A percentile compares a stretch with the other conserved stretches of the same genome.
These are phyloP conservation scores for Pichia insulana DNA, from an alignment of 805 yeast genomes.

Conservation along the genomic window DNA sequence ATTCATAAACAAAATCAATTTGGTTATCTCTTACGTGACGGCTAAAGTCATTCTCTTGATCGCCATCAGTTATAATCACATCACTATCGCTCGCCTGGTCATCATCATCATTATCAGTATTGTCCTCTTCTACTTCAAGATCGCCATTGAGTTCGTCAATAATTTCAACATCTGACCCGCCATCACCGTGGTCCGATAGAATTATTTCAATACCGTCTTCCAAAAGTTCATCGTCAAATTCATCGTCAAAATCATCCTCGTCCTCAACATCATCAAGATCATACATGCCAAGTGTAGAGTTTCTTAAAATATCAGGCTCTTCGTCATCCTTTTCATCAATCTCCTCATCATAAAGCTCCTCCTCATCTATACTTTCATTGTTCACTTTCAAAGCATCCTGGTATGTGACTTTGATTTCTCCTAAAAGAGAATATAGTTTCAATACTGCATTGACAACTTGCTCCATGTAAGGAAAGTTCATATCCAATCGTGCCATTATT, in stretches of 20 bases:
- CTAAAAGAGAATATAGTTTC: slow-evolving; percentile 48
- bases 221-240: slow-evolving; percentile 17
- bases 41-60: slow-evolving; percentile 16
- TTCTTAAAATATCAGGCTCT: slow-evolving; percentile 73
- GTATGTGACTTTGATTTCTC: slow-evolving; percentile 46
- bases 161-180: slow-evolving; percentile 20
- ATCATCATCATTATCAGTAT: slow-evolving; percentile 9
- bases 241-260: slow-evolving; percentile 27
- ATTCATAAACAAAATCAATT: slow-evolving; percentile 11
- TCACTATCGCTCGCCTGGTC: slow-evolving; percentile 13
- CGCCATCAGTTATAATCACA: slow-evolving; percentile 18
- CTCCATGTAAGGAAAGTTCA: slow-evolving; percentile 62
- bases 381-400: slow-evolving; percentile 48
- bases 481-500: slow-evolving; percentile 57
- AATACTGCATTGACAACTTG: slow-evolving; percentile 51
- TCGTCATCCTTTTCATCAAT: slow-evolving; percentile 48
- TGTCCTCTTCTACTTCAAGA: slow-evolving; percentile 24
- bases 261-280: slow-evolving; percentile 54
- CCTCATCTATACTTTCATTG: slow-evolving; percentile 27
- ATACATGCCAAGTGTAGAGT: slow-evolving; percentile 91
- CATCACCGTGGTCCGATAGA: slow-evolving; percentile 22
- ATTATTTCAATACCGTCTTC: slow-evolving; percentile 24
- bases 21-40: slow-evolving; percentile 1
- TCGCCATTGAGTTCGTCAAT: slow-evolving; percentile 24
- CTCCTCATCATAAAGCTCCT: slow-evolving; percentile 29